A percentile compares a stretch with the other conserved stretches of the same genome.
phyloP scores from a whole-genome alignment of 1,139 yeast genomes.

The Candida albicans region DNA sequence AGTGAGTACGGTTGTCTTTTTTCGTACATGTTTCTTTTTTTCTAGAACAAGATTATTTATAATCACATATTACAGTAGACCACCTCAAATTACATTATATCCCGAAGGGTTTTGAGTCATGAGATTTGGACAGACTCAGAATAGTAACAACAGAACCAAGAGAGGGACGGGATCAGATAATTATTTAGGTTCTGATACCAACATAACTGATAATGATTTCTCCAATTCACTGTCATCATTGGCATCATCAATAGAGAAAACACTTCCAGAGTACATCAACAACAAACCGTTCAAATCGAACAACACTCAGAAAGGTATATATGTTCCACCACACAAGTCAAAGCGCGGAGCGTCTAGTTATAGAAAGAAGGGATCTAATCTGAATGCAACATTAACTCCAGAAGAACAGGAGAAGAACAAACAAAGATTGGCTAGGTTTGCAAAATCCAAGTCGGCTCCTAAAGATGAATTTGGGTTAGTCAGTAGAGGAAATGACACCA shows the following conservation, averaged over 20 bases:
- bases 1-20: too few species aligned
- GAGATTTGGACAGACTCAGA: too few species aligned
- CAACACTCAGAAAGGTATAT: slow-evolving; percentile 3
- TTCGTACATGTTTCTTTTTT: too few species aligned
- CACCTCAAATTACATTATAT: too few species aligned
- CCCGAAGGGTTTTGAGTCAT: too few species aligned
- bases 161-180: background rate
- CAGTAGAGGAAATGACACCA: slow-evolving; percentile 59
- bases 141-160: too few species aligned
- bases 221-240: background rate
- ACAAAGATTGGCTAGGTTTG: slow-evolving; percentile 21
- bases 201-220: background rate
- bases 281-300: slow-evolving; percentile 3
- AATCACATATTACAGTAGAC: too few species aligned
- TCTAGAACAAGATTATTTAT: too few species aligned
- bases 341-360: background rate
- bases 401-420: slow-evolving; percentile 15
- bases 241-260: background rate
- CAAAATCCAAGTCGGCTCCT: slow-evolving; percentile 9
- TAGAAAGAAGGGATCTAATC: background rate
- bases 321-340: slow-evolving; percentile 10
- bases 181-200: background rate
- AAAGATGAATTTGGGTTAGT: slow-evolving; percentile 44
- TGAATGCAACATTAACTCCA: background rate
- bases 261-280: background rate